These are phyloP conservation scores for Carex myosuroides DNA, from an alignment of 176 grass and related monocot species.

Conservation along the genomic window DNA sequence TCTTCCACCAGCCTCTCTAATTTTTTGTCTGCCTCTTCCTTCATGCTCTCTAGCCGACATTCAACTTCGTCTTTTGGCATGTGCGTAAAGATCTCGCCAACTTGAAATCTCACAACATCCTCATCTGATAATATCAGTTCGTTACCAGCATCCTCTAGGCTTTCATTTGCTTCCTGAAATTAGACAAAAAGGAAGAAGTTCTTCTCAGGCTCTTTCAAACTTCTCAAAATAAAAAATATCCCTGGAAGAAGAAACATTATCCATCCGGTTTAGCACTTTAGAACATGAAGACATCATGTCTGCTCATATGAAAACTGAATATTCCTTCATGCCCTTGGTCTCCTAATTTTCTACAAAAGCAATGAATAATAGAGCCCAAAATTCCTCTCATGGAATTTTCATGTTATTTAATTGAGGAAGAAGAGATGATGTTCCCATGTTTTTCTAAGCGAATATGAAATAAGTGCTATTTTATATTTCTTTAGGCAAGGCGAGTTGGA, in stretches of 20 bases:
- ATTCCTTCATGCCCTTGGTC: not conserved
- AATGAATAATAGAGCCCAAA: not conserved
- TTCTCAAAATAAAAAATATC: not conserved
- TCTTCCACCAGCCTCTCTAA: slow-evolving; percentile 71
- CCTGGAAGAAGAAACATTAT: not conserved
- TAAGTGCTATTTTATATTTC: not conserved
- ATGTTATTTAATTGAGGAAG: not conserved
- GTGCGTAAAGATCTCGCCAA: slow-evolving; percentile 85
- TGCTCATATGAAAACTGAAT: not conserved
- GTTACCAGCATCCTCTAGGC: slow-evolving; percentile 84
- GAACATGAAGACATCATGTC: not conserved
- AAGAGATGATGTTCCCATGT: not conserved
- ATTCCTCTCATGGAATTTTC: not conserved
- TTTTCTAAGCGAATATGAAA: not conserved
- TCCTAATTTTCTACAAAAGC: not conserved
- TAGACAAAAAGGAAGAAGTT: not conserved
- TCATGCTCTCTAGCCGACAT: slow-evolving; percentile 80
- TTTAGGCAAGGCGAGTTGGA: not conserved
- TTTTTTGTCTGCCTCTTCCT: slow-evolving; percentile 71
- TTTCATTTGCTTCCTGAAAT: slow-evolving; percentile 83
- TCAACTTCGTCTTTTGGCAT: slow-evolving; percentile 84
- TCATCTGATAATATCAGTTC: slow-evolving; percentile 93
- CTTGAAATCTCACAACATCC: slow-evolving; percentile 87
- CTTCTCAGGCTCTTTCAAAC: not conserved
- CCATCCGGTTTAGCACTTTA: not conserved